Evolutionary conservation across 2,329 filamentous ascomycete species (phyloP), one percentile per base, ranked within the genome.

Genomic region (Annulohypoxylon truncatum): DNA sequence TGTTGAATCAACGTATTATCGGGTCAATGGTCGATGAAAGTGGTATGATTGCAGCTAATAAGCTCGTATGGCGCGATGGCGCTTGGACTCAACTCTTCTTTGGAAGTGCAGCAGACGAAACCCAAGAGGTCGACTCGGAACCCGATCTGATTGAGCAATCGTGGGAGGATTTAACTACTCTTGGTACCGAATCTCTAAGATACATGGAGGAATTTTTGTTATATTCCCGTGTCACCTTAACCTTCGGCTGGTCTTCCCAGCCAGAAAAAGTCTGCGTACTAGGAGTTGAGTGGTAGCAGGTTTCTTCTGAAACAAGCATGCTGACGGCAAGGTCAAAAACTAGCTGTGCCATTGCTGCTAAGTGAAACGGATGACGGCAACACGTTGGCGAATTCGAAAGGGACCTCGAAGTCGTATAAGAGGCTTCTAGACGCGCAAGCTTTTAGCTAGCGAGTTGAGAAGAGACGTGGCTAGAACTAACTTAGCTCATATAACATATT

Each of bases 11-110:
- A 3, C 76, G 75, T 8, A 74, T 82, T 29, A 73, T 84, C 24
- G 80, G 81, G 7, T 73, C 72, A 0, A 69, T 84, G 2, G 53
- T 80, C 6, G 82, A 90, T 64, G 88, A 90, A 74, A 89, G 86
- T 0, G 87, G 84, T 4, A 80, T 79, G 31, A 79, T 89, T 7
- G 72, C 75, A 1, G 73, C 79, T 1, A 83, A 83, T 0, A 88
- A 87, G 74, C 76, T 89, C 2, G 76, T 88, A 15, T 83, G 88
- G 77, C 83, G 81, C 4, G 77, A 82, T 13, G 61, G 77, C 1
- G 87, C 87, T 0, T 90, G 87, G 87, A 72, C 73, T 2, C 75
- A 79, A 58, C 71, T 80, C 13, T 69, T 80, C 31, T 77, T 77
- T 13, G 70, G 70, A 9, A 52, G 44, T n/a, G n/a, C n/a, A 15